Conservation (phyloP, 164 flowering plant genomes). For the Dillenia turbinata region DNA sequence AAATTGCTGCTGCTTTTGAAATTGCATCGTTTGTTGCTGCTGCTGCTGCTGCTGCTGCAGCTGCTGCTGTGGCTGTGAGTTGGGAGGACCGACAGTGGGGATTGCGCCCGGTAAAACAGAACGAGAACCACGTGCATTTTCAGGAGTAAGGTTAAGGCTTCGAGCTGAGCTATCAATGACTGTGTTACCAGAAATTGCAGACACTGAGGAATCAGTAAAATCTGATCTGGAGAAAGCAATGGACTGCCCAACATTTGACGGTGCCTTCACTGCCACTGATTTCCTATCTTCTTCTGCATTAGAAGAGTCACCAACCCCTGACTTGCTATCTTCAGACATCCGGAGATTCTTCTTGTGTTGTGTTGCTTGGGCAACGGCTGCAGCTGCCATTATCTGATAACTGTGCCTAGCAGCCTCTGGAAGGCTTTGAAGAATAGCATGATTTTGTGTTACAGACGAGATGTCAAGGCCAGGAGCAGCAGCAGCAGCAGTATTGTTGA, state of each 20-base stretch:
- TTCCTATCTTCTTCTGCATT: slow-evolving; percentile 55
- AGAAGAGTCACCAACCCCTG: slow-evolving; percentile 32
- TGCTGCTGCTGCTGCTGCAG: slow-evolving; percentile 18
- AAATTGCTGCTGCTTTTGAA: slow-evolving; percentile 39
- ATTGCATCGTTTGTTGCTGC: slow-evolving; percentile 25
- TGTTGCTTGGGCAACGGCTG: slow-evolving; percentile 45
- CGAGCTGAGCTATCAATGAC: slow-evolving; percentile 58
- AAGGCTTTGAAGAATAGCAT: slow-evolving; percentile 55
- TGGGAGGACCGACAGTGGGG: slow-evolving; percentile 18
- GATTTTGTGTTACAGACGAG: slow-evolving; percentile 62
- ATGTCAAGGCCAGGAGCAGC: slow-evolving; percentile 60
- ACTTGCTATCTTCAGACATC: slow-evolving; percentile 51
- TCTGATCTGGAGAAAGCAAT: slow-evolving; percentile 70
- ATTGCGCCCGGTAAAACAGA: slow-evolving; percentile 15
- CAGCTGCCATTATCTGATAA: slow-evolving; percentile 53
- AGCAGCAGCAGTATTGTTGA: slow-evolving; percentile 38
- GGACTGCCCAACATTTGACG: slow-evolving; percentile 38
- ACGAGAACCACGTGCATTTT: slow-evolving; percentile 27
- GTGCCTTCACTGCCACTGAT: slow-evolving; percentile 27
- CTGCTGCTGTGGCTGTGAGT: slow-evolving; percentile 36
- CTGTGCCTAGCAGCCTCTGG: slow-evolving; percentile 66
- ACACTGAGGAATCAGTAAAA: slow-evolving; percentile 32
- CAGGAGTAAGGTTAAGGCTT: slow-evolving; percentile 41
- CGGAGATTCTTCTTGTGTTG: slow-evolving; percentile 56
- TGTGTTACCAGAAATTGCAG: slow-evolving; percentile 30